Base-by-base conservation (phyloP, 352 stramenopile genomes). In the Pythium phragmiticola region DNA sequence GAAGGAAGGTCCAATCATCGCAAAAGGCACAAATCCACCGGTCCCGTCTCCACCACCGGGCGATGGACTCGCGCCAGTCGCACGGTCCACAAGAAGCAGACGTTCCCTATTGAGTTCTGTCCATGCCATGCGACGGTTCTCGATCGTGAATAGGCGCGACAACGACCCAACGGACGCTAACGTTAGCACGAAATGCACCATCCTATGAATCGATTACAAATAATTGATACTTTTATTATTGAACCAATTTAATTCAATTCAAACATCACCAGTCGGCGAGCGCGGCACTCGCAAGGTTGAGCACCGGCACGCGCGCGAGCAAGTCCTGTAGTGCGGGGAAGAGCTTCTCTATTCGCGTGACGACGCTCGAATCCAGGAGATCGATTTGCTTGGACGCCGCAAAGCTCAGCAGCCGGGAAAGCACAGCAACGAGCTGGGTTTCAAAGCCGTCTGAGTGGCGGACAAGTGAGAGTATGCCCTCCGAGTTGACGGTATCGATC, bases 371-470 rank as follows among this genome's bases (percentile, higher is more conserved):
- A 34, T 79, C 69, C 9, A 79, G 39, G 4, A 76, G 19, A 60
- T 73, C 69, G 41, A 79, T 64, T 16, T 66, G 62, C 4, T 68
- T 51, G 0, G 30, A 28, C 6, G 65, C 45, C 13, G 66, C 63
- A 41, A 75, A 72, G 14, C 45, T 45, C 19, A 79, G 56, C 16
- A 76, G 46, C 1, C 59, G 49, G 2, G 26, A 23, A 14, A 78
- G 11, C 4, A 73, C 39, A 9, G 19, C 13, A 2, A 19, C 23
- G 19, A 78, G 50, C 7, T 49, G 43, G 2, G 47, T 16, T 3
- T 48, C 28, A 8, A 79, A 74, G 11, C n/a, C 42, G 0, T 23
- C 13, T 4, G 30, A 16, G 12, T 49, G 30, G 30, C 43, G 39
- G 6, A 69, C 34, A 12, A 65, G 9, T 34, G 58, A 1, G 56